Evolutionary conservation across 2,329 filamentous ascomycete genomes (phyloP).

Genomic region (Fusarium nodosum): DNA sequence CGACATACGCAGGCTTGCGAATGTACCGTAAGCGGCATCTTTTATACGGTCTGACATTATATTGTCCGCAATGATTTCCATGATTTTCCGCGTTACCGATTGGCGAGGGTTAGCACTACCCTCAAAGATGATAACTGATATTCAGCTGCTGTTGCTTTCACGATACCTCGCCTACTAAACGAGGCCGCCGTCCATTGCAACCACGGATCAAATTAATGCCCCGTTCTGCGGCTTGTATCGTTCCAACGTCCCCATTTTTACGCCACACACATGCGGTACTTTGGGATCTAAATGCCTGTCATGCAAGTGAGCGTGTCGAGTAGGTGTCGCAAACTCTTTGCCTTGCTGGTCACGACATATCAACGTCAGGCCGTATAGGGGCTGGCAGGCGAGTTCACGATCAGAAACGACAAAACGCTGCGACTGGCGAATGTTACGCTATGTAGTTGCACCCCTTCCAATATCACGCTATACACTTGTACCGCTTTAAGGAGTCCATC

Average conservation of each 20-base stretch:
- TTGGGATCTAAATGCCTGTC: constrained; percentile 3
- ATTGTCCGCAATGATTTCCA: background rate
- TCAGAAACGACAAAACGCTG: background rate
- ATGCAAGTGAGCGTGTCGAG: too few relatives aligned
- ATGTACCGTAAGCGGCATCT: constrained; percentile 2
- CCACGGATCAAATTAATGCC: background rate
- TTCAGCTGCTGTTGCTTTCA: background rate
- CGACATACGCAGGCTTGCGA: background rate
- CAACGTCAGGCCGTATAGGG: background rate
- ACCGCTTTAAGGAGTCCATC: background rate
- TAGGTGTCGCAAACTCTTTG: background rate
- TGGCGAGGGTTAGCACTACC: background rate
- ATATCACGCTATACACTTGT: background rate
- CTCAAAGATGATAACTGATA: too few relatives aligned
- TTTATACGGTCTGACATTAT: background rate
- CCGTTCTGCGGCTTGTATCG: background rate
- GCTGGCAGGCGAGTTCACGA: background rate
- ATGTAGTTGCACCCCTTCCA: background rate
- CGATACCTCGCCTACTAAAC: background rate
- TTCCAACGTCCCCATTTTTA: constrained; percentile 1
- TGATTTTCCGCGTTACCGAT: background rate
- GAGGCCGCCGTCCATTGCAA: background rate
- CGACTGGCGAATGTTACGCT: background rate
- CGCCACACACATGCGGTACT: constrained; percentile 1
- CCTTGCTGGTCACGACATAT: background rate